Evolutionary conservation across 805 yeast genomes (phyloP).

Genomic region (Myxozyma neotropica): DNA sequence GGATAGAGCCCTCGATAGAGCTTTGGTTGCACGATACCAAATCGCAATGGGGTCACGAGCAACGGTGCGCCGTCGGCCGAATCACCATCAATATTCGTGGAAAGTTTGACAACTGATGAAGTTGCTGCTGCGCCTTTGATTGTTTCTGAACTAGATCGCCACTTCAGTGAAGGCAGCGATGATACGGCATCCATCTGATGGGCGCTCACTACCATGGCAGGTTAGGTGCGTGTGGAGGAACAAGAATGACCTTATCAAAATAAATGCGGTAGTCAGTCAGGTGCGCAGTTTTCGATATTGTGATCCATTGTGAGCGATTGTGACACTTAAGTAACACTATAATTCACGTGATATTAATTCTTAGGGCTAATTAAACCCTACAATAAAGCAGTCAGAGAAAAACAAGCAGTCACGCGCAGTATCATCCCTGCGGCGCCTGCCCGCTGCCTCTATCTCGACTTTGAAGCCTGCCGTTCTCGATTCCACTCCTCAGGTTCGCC

Average conservation of each 20-base stretch:
- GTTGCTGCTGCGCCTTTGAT: not conserved
- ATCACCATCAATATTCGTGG: not conserved
- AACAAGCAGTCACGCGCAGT: constrained; percentile 7
- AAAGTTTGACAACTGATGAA: not conserved
- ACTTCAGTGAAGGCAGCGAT: not conserved
- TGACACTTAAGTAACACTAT: not conserved
- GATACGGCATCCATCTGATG: not conserved
- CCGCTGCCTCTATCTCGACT: not conserved
- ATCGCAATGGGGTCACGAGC: constrained; percentile 68
- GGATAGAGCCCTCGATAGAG: constrained; percentile 89
- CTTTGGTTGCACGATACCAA: constrained; percentile 66
- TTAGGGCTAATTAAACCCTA: constrained; percentile 16
- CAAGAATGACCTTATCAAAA: not conserved
- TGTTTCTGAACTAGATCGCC: not conserved
- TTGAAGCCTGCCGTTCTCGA: not conserved
- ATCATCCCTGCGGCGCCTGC: not conserved
- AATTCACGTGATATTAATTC: not conserved
- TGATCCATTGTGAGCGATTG: not conserved
- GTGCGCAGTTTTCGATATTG: not conserved
- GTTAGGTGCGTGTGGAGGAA: not conserved
- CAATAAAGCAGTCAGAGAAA: not conserved
- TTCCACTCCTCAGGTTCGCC: constrained; percentile 9
- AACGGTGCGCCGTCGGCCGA: constrained; percentile 20
- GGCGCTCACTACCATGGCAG: not conserved
- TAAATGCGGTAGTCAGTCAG: constrained; percentile 1